These are phyloP conservation scores for Herpomyces periplanetae DNA, from an alignment of 2,329 filamentous ascomycete genomes.

Conservation along the genomic window DNA sequence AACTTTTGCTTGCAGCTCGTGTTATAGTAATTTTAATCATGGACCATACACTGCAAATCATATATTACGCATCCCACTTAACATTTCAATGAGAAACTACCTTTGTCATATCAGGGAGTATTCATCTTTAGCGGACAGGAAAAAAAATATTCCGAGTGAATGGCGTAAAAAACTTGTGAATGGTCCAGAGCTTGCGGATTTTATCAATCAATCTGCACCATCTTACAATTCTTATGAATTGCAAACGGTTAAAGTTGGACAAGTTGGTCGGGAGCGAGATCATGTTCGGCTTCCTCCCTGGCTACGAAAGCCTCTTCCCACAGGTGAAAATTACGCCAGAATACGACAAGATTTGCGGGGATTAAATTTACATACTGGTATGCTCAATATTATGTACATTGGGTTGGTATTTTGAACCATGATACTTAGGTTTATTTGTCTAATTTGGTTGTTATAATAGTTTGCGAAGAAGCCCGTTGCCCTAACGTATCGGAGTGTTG, in stretches of 20 bases:
- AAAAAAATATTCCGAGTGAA: too few species aligned
- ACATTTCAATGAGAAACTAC: too few species aligned
- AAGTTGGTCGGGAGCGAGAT: conserved; percentile 19
- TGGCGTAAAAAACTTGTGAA: too few species aligned
- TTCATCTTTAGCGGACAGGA: too few species aligned
- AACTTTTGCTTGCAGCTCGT: too few species aligned
- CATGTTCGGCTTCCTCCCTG: conserved; percentile 47
- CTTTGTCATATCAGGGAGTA: too few species aligned
- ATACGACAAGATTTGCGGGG: conserved; percentile 79
- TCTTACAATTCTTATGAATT: too few species aligned
- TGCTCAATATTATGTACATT: neutral
- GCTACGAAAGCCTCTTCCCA: conserved; percentile 82
- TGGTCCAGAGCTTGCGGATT: too few species aligned
- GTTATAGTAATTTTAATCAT: too few species aligned
- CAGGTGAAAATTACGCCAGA: conserved; percentile 52
- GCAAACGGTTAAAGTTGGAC: conserved; percentile 19
- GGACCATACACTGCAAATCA: too few species aligned
- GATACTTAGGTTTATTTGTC: neutral
- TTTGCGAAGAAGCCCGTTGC: conserved; percentile 86
- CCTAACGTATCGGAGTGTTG: conserved; percentile 95
- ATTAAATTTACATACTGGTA: conserved; percentile 36
- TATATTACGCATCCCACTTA: too few species aligned
- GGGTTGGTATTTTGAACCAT: neutral
- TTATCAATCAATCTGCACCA: too few species aligned
- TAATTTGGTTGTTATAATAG: conserved; percentile 7